A percentile compares a stretch with the other conserved stretches of the same genome.
phyloP scores from a whole-genome alignment of 192 early-diverging fungal genomes.

The Phycomyces nitens region DNA sequence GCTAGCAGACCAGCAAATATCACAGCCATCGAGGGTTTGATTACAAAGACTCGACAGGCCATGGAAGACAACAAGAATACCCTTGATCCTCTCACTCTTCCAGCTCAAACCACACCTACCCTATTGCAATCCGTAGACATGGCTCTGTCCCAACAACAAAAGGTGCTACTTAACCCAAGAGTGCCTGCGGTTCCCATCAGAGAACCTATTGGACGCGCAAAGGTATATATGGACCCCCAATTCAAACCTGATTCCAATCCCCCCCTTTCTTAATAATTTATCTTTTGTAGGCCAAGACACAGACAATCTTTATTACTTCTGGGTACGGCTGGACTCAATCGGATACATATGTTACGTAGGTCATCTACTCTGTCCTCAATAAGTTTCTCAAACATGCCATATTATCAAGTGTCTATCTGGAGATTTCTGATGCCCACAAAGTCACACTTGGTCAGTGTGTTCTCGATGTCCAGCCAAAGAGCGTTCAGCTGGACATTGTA shows the following conservation, averaged over 20 bases:
- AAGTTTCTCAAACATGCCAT: not conserved
- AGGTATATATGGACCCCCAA: not conserved
- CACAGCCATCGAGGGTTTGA: no score
- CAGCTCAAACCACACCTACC: no score
- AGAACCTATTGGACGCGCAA: not conserved
- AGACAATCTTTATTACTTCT: constrained; percentile 2
- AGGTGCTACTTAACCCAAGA: no score
- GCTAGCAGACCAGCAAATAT: no score
- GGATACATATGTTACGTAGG: not conserved
- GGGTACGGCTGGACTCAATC: constrained; percentile 3
- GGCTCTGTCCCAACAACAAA: no score
- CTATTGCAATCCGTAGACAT: no score
- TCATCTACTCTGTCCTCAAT: not conserved
- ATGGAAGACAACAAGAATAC: no score
- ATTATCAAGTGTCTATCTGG: not conserved
- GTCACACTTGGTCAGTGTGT: not conserved
- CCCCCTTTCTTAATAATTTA: not conserved
- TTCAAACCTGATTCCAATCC: not conserved
- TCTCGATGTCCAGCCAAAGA: constrained; percentile 2
- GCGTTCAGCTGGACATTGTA: constrained; percentile 5
- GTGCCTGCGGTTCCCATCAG: not conserved
- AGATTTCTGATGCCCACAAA: not conserved
- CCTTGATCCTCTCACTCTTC: no score
- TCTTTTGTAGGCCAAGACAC: not conserved
- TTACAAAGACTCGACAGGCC: no score